phyloP scores from a whole-genome alignment of 331 rosid species.

The Saraca asoca region DNA sequence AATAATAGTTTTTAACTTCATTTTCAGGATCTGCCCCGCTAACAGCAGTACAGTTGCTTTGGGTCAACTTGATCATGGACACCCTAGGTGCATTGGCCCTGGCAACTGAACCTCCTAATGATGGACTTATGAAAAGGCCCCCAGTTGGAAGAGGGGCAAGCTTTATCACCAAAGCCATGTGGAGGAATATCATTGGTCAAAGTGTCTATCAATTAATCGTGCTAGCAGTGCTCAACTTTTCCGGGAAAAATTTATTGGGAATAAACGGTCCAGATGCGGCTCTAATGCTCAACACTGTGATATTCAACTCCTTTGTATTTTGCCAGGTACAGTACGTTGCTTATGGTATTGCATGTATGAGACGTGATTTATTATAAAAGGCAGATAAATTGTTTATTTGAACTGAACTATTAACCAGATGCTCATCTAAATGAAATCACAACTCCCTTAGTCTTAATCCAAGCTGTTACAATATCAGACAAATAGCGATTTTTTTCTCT shows the following conservation, averaged over 20 bases:
- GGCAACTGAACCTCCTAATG: conserved; percentile 90
- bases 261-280: conserved; percentile 71
- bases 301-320: conserved; percentile 91
- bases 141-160: conserved; percentile 69
- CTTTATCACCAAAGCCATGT: conserved; percentile 88
- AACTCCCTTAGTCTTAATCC: conserved; percentile 6
- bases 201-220: conserved; percentile 79
- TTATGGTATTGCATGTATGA: too few relatives aligned
- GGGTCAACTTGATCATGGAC: conserved; percentile 99
- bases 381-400: conserved; percentile 25
- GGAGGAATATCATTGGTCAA: conserved; percentile 96
- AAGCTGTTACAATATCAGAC: neutral
- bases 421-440: neutral
- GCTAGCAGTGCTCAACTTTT: conserved; percentile 64
- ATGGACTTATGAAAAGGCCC: conserved; percentile 66
- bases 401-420: neutral
- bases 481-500: neutral
- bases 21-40: conserved; percentile 91
- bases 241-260: conserved; percentile 62
- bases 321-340: conserved; percentile 69
- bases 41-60: conserved; percentile 92
- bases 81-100: conserved; percentile 92
- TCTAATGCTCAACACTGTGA: conserved; percentile 67
- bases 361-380: too few relatives aligned
- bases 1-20: conserved; percentile 5